A percentile compares a stretch with the other conserved stretches of the same genome.
phyloP scores from a whole-genome alignment of 169 alveolate species.

The Plasmodium gallinaceum region DNA sequence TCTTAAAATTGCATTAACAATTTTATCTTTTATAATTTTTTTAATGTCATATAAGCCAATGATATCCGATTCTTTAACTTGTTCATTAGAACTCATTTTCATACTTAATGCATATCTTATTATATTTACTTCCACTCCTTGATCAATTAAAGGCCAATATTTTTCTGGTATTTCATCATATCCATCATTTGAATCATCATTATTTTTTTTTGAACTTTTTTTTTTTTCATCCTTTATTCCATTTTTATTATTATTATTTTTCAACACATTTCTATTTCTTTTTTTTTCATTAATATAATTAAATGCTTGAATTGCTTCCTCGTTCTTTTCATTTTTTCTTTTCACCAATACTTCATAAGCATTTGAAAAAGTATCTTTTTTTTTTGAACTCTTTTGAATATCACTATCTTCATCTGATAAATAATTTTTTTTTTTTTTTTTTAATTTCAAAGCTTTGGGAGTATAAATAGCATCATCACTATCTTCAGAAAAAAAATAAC shows the following conservation, averaged over 20 bases:
- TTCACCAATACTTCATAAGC: constrained; percentile 49
- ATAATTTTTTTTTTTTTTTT: constrained; percentile 12
- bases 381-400: constrained; percentile 11
- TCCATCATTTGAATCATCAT: constrained; percentile 31
- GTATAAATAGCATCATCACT: constrained; percentile 66
- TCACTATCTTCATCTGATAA: background rate
- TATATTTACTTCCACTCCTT: constrained; percentile 50
- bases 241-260: background rate
- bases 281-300: constrained; percentile 46
- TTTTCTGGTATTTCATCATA: constrained; percentile 48
- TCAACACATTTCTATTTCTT: constrained; percentile 24
- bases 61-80: constrained; percentile 81
- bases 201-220: constrained; percentile 26
- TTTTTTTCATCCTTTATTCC: constrained; percentile 28
- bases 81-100: constrained; percentile 66
- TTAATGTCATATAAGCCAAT: constrained; percentile 83
- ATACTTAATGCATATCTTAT: constrained; percentile 51
- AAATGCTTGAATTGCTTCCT: constrained; percentile 63
- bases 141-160: constrained; percentile 26
- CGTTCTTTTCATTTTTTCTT: constrained; percentile 56
- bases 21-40: constrained; percentile 87
- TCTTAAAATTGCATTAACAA: constrained; percentile 88
- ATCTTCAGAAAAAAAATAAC: constrained; percentile 1
- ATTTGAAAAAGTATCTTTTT: constrained; percentile 36
- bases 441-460: constrained; percentile 36